Percentiles rank a stretch among this genome's conserved stretches.
phyloP scores from a whole-genome alignment of 768 basidiomycete genomes.

The Goffeauzyma gilvescens region DNA sequence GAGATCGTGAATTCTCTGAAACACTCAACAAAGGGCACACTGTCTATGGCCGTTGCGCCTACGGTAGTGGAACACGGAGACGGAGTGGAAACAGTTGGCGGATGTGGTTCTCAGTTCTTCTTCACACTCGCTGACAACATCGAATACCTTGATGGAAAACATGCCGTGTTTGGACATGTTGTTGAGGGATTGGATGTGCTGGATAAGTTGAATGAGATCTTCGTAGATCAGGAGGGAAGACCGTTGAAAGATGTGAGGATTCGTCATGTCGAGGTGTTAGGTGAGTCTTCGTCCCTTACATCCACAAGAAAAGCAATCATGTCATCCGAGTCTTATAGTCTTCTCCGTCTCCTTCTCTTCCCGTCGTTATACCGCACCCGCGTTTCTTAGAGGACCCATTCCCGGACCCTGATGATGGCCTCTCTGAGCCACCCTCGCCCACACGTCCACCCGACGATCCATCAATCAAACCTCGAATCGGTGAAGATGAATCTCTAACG shows the following conservation, averaged over 20 bases:
- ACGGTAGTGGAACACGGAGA: no score
- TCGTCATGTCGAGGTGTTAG: conserved; percentile 84
- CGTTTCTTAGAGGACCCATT: conserved; percentile 67
- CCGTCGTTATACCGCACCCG: neutral
- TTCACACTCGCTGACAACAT: conserved; percentile 76
- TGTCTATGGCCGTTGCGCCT: conserved; percentile 96
- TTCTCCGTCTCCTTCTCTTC: neutral
- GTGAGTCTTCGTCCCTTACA: conserved; percentile 43
- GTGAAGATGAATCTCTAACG: conserved; percentile 82
- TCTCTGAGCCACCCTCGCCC: conserved; percentile 56
- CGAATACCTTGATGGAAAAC: conserved; percentile 85
- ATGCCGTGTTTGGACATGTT: conserved; percentile 86
- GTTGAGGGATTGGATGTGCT: conserved; percentile 85
- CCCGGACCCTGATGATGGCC: conserved; percentile 60
- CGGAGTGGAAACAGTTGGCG: conserved; percentile 35
- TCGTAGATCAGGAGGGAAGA: conserved; percentile 65
- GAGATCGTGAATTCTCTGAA: conserved; percentile 51
- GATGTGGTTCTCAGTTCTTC: conserved; percentile 92
- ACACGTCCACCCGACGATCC: conserved; percentile 57
- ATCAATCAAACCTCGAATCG: conserved; percentile 55
- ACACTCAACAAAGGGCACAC: conserved; percentile 64
- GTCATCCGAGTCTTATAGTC: neutral
- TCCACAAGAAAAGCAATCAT: no score
- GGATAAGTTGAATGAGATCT: conserved; percentile 80
- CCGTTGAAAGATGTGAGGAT: conserved; percentile 90